Percentiles rank a stretch among this genome's conserved stretches.
Conservation (phyloP, 148 eudicot genomes). For the Fagopyrum esculentum region DNA sequence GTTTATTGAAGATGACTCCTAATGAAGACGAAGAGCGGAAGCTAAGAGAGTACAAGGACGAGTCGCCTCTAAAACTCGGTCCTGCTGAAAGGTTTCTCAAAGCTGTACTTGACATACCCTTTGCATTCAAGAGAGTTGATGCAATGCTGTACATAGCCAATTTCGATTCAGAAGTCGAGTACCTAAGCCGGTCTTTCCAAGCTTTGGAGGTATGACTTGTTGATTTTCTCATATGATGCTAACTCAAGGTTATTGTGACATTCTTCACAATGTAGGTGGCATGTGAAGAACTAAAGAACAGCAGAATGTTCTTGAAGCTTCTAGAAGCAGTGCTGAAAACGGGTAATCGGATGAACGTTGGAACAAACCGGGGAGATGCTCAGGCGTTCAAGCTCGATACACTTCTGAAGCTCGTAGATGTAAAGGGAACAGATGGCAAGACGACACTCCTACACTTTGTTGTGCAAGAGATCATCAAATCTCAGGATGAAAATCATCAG, state of each 20-base stretch:
- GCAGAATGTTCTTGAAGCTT: slow-evolving; percentile 76
- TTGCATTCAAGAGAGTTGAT: slow-evolving; percentile 73
- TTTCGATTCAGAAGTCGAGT: slow-evolving; percentile 78
- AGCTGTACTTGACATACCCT: slow-evolving; percentile 73
- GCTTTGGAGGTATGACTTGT: slow-evolving; percentile 54
- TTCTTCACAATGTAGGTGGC: slow-evolving; percentile 37
- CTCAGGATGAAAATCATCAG: slow-evolving; percentile 32
- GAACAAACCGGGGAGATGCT: slow-evolving; percentile 87
- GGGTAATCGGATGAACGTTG: slow-evolving; percentile 89
- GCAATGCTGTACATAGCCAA: slow-evolving; percentile 81
- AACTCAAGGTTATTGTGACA: background rate
- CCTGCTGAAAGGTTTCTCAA: slow-evolving; percentile 87
- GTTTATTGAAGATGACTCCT: slow-evolving; percentile 89
- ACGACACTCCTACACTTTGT: slow-evolving; percentile 89
- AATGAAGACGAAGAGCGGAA: slow-evolving; percentile 72
- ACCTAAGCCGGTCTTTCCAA: slow-evolving; percentile 67
- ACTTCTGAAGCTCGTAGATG: slow-evolving; percentile 73
- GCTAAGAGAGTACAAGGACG: slow-evolving; percentile 56
- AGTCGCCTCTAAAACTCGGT: slow-evolving; percentile 63
- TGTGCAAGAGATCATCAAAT: slow-evolving; percentile 73
- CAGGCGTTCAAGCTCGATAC: slow-evolving; percentile 92
- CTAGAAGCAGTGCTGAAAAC: slow-evolving; percentile 85
- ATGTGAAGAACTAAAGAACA: slow-evolving; percentile 69
- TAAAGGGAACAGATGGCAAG: slow-evolving; percentile 78
- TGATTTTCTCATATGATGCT: background rate